These are phyloP conservation scores for Pseudopyrenochaeta lycopersici DNA, from an alignment of 2,329 filamentous ascomycete species.

Conservation along the genomic window DNA sequence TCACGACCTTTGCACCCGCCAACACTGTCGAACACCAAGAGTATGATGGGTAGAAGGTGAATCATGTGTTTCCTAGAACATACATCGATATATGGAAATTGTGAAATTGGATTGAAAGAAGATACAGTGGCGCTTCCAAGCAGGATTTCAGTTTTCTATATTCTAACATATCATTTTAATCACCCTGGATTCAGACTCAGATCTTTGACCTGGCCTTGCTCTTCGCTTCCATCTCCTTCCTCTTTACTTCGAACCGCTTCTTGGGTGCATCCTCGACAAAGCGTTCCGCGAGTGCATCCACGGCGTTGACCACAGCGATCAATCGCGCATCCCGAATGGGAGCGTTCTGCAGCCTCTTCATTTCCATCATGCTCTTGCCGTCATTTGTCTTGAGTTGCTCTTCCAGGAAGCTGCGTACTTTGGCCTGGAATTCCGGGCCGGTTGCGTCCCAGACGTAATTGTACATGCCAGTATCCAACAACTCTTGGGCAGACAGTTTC, in stretches of 20 bases:
- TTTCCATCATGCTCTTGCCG: constrained; percentile 63
- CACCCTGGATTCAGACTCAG: constrained; percentile 8
- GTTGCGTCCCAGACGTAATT: constrained; percentile 56
- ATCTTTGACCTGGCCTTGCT: constrained; percentile 43
- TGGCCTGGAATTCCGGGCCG: constrained; percentile 52
- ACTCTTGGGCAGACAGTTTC: constrained; percentile 55
- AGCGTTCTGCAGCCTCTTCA: constrained; percentile 60
- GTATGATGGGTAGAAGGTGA: too few species aligned
- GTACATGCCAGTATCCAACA: constrained; percentile 56
- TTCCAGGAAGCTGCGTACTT: constrained; percentile 54
- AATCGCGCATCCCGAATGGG: constrained; percentile 55
- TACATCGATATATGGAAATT: too few species aligned
- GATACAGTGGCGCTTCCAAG: too few species aligned
- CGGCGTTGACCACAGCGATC: constrained; percentile 57
- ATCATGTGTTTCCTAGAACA: too few species aligned
- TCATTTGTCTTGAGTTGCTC: constrained; percentile 57
- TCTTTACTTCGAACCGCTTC: constrained; percentile 56
- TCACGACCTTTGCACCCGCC: too few species aligned
- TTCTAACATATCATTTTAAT: too few species aligned
- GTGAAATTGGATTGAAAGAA: too few species aligned
- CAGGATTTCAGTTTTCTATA: too few species aligned
- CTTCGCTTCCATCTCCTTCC: constrained; percentile 44
- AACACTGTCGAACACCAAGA: too few species aligned
- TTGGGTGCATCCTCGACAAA: constrained; percentile 59
- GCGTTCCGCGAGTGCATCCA: constrained; percentile 59